phyloP scores from a whole-genome alignment of 208 protist species.

The Crithidia fasciculata region DNA sequence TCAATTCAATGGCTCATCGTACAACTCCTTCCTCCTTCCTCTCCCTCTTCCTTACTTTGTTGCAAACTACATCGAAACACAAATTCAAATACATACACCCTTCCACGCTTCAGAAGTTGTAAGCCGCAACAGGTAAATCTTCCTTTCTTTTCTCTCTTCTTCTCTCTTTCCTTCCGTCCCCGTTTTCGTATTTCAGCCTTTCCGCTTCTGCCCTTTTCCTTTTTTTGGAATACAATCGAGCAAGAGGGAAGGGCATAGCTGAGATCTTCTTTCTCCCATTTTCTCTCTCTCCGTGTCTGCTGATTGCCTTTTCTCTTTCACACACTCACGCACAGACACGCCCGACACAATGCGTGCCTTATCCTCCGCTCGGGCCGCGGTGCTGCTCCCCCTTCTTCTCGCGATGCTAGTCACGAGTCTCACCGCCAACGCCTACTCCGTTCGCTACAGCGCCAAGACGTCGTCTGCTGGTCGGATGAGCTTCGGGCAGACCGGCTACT shows the following conservation, averaged over 20 bases:
- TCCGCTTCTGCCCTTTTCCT: not conserved
- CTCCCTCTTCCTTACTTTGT: not conserved
- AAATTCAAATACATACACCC: too few species aligned
- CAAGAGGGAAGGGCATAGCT: too few species aligned
- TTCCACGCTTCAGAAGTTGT: too few species aligned
- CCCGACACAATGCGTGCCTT: not conserved
- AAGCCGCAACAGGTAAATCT: not conserved
- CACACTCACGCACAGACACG: not conserved
- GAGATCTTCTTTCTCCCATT: not conserved
- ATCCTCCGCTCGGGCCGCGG: not conserved
- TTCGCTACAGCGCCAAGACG: conserved; percentile 41
- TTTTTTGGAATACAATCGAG: not conserved
- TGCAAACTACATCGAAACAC: too few species aligned
- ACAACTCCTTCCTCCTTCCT: not conserved
- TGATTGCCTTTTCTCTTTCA: conserved; percentile 8
- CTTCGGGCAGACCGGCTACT: conserved; percentile 37
- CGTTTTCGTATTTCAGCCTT: not conserved
- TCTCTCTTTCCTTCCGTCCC: conserved; percentile 6
- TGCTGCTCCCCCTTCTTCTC: conserved; percentile 12
- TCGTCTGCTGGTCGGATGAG: conserved; percentile 23
- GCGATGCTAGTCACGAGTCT: conserved; percentile 16
- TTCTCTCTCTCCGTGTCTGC: conserved; percentile 3
- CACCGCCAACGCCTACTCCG: conserved; percentile 40
- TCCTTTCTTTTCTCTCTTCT: not conserved
- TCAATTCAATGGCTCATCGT: not conserved